Evolutionary conservation across 1,284 basidiomycete species (phyloP), one percentile per base, ranked within the genome.

Genomic region (Melampsora larici-populina): DNA sequence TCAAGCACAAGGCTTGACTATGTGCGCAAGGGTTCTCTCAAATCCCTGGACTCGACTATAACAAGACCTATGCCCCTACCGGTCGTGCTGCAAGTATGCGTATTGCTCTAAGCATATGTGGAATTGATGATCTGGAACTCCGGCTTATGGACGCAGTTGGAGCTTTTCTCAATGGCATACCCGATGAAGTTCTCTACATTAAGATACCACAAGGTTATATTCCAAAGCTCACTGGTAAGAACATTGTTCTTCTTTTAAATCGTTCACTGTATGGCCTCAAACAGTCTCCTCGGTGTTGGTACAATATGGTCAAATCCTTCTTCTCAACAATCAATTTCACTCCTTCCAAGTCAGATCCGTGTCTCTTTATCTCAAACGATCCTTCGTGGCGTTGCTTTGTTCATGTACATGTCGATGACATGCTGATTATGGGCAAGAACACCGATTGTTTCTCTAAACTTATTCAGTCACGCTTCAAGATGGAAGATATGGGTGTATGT

Each of bases 51-150:
- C 21, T 58, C 11, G 21, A 70, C 51, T 70, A 58, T 26, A 5
- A 58, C 31, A 36, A 70, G 49, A 70, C 46, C 51, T 55, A 24
- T 70, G 46, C 69, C 24, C 69, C 69, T 9, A 70, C 69, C 26
- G 46, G 69, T 17, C 18, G 69, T 9, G 18, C 51, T 70, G 8
- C 48, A 33, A 24, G 17, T 60, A 7, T 26, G 51, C n/a, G 13
- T 70, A 3, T 17, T 9, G 24, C 8, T 29, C n/a, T 9, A 4
- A 8, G 51, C 17, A n/a, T n/a, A n/a, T n/a, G n/a, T n/a, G n/a
- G n/a, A 13, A 58, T 8, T 9, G 21, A 33, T 26, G 69, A 70
- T 33, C 51, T 70, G n/a, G 51, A 70, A 18, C 24, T 70, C 33
- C 46, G 31, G 8, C n/a, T n/a, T n/a, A n/a, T n/a, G n/a, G n/a